Conservation (phyloP, 306 rosid species). For the Sicyos baderoa region DNA sequence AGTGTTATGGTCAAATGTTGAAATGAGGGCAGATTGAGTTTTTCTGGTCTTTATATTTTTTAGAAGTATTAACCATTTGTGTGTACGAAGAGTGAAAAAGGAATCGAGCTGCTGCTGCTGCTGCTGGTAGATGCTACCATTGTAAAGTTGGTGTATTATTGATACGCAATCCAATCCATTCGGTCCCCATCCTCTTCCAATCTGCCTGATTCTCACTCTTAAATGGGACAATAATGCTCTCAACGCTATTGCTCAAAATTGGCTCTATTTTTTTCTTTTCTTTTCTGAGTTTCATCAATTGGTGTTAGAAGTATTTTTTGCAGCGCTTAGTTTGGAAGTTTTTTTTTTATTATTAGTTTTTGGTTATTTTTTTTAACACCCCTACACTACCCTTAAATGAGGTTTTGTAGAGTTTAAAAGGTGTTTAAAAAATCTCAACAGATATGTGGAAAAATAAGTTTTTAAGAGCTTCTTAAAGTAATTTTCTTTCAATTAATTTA, state of each 20-base stretch:
- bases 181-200: conserved; percentile 7
- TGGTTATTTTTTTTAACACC: no score
- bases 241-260: neutral
- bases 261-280: neutral
- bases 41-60: neutral
- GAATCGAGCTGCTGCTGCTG: neutral
- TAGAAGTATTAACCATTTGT: neutral
- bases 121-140: neutral
- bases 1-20: neutral
- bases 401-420: no score
- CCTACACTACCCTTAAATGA: no score
- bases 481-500: no score
- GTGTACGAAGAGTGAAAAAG: neutral
- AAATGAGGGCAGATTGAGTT: conserved; percentile 10
- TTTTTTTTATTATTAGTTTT: no score
- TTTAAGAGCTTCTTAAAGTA: no score
- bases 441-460: no score
- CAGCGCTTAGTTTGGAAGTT: no score
- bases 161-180: conserved; percentile 14
- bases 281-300: neutral
- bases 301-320: no score
- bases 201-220: neutral
- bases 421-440: no score
- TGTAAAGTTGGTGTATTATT: conserved; percentile 15
- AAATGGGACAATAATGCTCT: neutral